Conservation (phyloP, 257 asterid genomes). For the Salvia rosmarinus region DNA sequence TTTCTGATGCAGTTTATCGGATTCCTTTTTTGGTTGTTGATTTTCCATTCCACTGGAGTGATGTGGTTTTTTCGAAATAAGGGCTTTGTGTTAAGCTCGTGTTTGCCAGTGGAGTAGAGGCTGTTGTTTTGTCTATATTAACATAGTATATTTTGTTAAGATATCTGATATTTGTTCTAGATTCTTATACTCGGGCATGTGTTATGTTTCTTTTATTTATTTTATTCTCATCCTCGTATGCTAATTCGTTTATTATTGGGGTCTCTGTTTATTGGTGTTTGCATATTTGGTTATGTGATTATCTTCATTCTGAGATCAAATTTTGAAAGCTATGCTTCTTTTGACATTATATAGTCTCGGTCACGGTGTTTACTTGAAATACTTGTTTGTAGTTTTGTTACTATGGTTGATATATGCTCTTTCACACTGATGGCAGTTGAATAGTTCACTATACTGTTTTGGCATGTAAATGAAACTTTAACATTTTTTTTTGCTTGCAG, state of each 20-base stretch:
- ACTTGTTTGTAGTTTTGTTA: slow-evolving; percentile 13
- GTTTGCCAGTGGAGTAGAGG: background rate
- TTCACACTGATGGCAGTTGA: background rate
- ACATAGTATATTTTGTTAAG: background rate
- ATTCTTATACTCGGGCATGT: background rate
- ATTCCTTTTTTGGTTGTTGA: background rate
- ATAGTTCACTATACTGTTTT: slow-evolving; percentile 6
- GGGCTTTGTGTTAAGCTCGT: background rate
- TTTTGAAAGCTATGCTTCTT: background rate
- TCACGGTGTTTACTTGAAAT: background rate
- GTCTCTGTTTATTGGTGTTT: background rate
- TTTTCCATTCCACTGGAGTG: background rate
- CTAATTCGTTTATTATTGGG: background rate
- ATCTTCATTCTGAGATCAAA: background rate
- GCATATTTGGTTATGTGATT: slow-evolving; percentile 6
- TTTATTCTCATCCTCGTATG: background rate
- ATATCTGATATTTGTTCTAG: slow-evolving; percentile 5
- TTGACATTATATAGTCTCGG: background rate
- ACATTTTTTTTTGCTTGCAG: slow-evolving; percentile 9
- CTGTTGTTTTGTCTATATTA: background rate
- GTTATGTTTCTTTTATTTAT: background rate
- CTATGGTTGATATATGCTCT: background rate
- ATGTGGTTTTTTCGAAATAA: background rate
- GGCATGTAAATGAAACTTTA: slow-evolving; percentile 11
- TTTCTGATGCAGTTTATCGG: background rate